Percentiles rank a stretch among this genome's conserved stretches.
Conservation (phyloP, 805 yeast genomes). For the Saturnispora dispora region DNA sequence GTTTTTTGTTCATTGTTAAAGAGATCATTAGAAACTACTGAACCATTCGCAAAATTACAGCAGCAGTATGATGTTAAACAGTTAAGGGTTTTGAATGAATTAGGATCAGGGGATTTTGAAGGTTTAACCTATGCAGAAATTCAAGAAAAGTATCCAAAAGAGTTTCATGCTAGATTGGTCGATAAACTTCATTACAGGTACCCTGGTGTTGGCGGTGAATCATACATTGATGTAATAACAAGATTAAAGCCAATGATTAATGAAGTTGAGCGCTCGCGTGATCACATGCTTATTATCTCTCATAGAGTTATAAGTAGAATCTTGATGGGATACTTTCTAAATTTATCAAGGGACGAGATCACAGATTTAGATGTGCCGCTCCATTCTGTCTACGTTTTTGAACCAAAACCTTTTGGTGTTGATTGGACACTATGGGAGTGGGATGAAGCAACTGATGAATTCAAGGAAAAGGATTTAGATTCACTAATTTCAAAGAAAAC, state of each 20-base stretch:
- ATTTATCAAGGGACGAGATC: conserved; percentile 66
- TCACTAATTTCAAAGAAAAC: conserved; percentile 36
- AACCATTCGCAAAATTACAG: conserved; percentile 57
- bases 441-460: conserved; percentile 71
- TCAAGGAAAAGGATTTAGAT: conserved; percentile 47
- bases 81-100: conserved; percentile 87
- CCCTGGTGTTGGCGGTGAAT: conserved; percentile 97
- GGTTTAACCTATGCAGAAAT: conserved; percentile 90
- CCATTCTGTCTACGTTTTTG: conserved; percentile 83
- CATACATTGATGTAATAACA: conserved; percentile 87
- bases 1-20: conserved; percentile 89
- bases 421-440: conserved; percentile 87
- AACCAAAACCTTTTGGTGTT: conserved; percentile 92
- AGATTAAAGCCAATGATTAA: conserved; percentile 83
- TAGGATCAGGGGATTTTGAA: conserved; percentile 88
- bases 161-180: conserved; percentile 63
- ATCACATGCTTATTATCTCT: conserved; percentile 72
- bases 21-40: conserved; percentile 72
- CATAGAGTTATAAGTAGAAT: conserved; percentile 90
- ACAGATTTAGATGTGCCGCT: conserved; percentile 90
- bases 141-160: conserved; percentile 60
- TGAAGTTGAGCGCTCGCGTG: conserved; percentile 86
- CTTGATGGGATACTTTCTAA: conserved; percentile 79
- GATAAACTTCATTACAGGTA: conserved; percentile 82
- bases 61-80: conserved; percentile 63